A percentile compares a stretch with the other conserved stretches of the same genome.
These are phyloP conservation scores for Neurospora tetrasperma DNA, from an alignment of 495 filamentous ascomycete species.

Conservation along the genomic window DNA sequence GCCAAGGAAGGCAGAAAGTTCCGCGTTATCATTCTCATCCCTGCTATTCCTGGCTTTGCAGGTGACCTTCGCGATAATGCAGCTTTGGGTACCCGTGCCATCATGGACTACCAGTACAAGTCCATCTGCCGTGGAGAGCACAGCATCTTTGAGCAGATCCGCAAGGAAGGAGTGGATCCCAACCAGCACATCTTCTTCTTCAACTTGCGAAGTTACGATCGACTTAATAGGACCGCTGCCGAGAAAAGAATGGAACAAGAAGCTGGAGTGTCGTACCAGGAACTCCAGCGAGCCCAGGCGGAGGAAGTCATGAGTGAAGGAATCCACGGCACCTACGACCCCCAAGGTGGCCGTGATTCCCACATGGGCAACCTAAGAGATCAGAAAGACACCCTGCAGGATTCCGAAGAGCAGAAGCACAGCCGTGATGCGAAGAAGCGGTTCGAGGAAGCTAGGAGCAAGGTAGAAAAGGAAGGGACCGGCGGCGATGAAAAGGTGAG, in stretches of 20 bases:
- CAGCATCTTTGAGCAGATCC: constrained; percentile 74
- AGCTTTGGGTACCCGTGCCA: constrained; percentile 78
- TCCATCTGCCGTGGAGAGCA: constrained; percentile 84
- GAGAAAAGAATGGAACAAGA: constrained; percentile 62
- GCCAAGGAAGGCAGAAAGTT: constrained; percentile 82
- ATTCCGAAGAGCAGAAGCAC: constrained; percentile 8
- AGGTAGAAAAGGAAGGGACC: neutral
- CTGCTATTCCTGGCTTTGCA: constrained; percentile 86
- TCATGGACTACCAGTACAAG: constrained; percentile 99
- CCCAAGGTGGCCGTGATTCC: constrained; percentile 25
- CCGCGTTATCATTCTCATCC: constrained; percentile 79
- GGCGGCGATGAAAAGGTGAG: neutral
- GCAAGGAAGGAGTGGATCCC: constrained; percentile 70
- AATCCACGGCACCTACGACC: constrained; percentile 49
- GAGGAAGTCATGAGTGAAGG: constrained; percentile 74
- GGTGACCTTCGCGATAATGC: constrained; percentile 77
- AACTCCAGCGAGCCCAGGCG: constrained; percentile 76
- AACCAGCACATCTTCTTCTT: constrained; percentile 79
- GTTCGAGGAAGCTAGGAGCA: neutral
- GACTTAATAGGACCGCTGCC: constrained; percentile 67
- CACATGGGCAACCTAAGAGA: constrained; percentile 32
- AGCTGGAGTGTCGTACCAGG: constrained; percentile 71
- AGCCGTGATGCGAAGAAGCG: constrained; percentile 21
- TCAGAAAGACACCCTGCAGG: constrained; percentile 20
- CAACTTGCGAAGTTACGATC: constrained; percentile 82